Percentiles rank a stretch among this genome's conserved stretches.
phyloP scores from a whole-genome alignment of 179 eudicot species.

The Beta macrorhiza region DNA sequence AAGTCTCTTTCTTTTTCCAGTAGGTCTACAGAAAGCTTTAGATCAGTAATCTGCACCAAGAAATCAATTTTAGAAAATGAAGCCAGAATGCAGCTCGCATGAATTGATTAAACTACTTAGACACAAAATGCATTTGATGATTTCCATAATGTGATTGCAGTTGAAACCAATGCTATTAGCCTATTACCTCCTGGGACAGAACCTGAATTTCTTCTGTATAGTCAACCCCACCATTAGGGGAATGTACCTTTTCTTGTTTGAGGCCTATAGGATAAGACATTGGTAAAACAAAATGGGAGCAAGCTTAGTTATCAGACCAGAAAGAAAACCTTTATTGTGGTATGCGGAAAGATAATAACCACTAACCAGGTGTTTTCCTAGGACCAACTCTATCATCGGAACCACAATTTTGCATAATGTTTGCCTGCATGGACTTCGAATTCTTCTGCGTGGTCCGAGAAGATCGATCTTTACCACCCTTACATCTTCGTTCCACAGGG shows the following conservation, averaged over 20 bases:
- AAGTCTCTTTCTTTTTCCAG: slow-evolving; percentile 89
- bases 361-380: slow-evolving; percentile 49
- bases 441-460: slow-evolving; percentile 43
- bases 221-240: slow-evolving; percentile 31
- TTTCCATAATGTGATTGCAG: neutral
- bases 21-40: slow-evolving; percentile 71
- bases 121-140: neutral
- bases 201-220: slow-evolving; percentile 52
- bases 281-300: slow-evolving; percentile 1
- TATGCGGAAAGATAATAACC: neutral
- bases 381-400: slow-evolving; percentile 42
- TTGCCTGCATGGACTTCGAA: slow-evolving; percentile 70
- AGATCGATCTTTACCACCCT: slow-evolving; percentile 59
- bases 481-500: slow-evolving; percentile 81
- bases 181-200: slow-evolving; percentile 66
- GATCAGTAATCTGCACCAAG: slow-evolving; percentile 54
- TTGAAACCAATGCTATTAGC: slow-evolving; percentile 39
- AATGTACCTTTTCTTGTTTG: slow-evolving; percentile 46
- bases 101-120: neutral
- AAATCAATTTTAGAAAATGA: slow-evolving; percentile 4
- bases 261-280: slow-evolving; percentile 35
- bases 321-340: neutral
- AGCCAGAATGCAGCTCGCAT: neutral
- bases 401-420: slow-evolving; percentile 47
- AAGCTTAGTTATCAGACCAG: neutral